Evolutionary conservation across 257 asterid species (phyloP).

Genomic region (Capsicum pubescens): DNA sequence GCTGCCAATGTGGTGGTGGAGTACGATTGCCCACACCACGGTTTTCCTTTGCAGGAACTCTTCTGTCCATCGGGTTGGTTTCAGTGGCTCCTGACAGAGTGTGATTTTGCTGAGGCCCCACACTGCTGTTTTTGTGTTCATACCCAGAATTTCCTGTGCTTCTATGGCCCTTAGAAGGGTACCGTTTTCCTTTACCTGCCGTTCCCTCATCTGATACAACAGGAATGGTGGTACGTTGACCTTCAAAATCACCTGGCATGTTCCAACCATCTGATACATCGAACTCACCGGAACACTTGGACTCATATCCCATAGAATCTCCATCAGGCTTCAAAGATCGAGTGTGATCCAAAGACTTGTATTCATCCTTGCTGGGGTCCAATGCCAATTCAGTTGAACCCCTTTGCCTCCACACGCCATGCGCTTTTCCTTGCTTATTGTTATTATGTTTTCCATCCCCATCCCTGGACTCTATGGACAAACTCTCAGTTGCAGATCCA

Average conservation of each 20-base stretch:
- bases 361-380: constrained; percentile 46
- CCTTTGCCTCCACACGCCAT: constrained; percentile 69
- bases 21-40: constrained; percentile 56
- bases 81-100: constrained; percentile 46
- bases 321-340: constrained; percentile 43
- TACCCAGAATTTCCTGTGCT: constrained; percentile 44
- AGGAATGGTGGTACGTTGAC: constrained; percentile 41
- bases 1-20: constrained; percentile 87
- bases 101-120: constrained; percentile 48
- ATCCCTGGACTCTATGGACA: constrained; percentile 48
- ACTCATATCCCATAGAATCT: constrained; percentile 41
- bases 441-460: constrained; percentile 55
- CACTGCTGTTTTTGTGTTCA: constrained; percentile 44
- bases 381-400: constrained; percentile 50
- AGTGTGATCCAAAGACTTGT: constrained; percentile 39
- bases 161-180: constrained; percentile 51
- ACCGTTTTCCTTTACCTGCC: constrained; percentile 66
- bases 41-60: constrained; percentile 47
- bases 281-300: constrained; percentile 31
- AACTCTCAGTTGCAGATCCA: constrained; percentile 40
- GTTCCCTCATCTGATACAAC: constrained; percentile 59
- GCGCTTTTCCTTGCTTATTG: constrained; percentile 52
- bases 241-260: constrained; percentile 34
- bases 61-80: constrained; percentile 51
- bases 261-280: constrained; percentile 38